Evolutionary conservation across 2,329 filamentous ascomycete species (phyloP).

Genomic region (Sordariomycetes sp.): DNA sequence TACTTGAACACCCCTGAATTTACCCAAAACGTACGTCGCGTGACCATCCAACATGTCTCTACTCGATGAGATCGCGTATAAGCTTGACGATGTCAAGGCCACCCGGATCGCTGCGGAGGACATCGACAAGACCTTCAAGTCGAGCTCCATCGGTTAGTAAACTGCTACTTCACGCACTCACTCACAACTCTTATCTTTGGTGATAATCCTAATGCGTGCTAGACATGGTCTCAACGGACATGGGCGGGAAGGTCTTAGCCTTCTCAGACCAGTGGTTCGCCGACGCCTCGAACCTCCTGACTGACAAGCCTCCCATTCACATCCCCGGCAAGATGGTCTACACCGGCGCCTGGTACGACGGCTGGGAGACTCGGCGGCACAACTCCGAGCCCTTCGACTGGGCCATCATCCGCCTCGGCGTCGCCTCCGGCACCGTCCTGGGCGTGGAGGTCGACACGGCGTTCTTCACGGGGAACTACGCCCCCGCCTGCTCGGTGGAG

Average conservation of each 20-base stretch:
- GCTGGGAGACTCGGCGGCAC: conserved; percentile 59
- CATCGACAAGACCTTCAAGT: conserved; percentile 52
- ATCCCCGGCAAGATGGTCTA: conserved; percentile 59
- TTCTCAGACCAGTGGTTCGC: conserved; percentile 63
- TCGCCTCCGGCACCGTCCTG: conserved; percentile 59
- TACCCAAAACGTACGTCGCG: neutral
- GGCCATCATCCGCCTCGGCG: conserved; percentile 55
- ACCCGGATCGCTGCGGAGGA: conserved; percentile 37
- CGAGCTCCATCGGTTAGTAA: conserved; percentile 47
- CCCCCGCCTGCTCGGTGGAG: conserved; percentile 68
- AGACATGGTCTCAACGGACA: conserved; percentile 51
- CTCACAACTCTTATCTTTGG: neutral
- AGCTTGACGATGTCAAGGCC: conserved; percentile 41
- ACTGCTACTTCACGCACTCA: neutral
- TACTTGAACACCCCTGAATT: neutral
- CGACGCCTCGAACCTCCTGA: conserved; percentile 53
- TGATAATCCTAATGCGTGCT: neutral
- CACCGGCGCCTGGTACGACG: conserved; percentile 61
- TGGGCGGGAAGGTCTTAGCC: conserved; percentile 54
- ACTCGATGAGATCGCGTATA: conserved; percentile 29
- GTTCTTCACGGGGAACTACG: conserved; percentile 75
- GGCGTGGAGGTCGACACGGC: conserved; percentile 74
- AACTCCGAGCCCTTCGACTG: conserved; percentile 56
- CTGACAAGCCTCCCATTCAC: conserved; percentile 50
- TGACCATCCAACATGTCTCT: conserved; percentile 1